These are phyloP conservation scores for Prosopis cineraria DNA, from an alignment of 306 rosid species.

Conservation along the genomic window DNA sequence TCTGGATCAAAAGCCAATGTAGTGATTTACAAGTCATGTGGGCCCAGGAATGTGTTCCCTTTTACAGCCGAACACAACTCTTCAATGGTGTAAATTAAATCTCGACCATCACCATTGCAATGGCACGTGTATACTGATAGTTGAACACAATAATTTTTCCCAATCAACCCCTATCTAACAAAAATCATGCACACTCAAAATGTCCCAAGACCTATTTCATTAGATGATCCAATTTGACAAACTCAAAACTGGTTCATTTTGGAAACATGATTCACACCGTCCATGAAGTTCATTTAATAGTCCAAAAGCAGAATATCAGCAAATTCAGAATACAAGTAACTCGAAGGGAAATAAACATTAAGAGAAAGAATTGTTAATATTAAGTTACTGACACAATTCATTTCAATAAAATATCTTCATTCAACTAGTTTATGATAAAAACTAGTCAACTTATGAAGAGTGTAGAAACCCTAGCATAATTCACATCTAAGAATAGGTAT, in stretches of 20 bases:
- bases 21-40: background rate
- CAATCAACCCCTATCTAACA: background rate
- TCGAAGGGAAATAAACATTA: background rate
- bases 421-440: background rate
- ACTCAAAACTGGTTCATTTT: background rate
- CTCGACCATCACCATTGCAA: background rate
- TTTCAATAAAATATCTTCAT: background rate
- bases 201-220: background rate
- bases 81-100: background rate
- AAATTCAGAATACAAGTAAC: background rate
- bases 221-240: background rate
- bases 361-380: background rate
- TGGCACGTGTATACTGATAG: background rate
- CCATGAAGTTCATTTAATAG: background rate
- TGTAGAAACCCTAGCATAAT: slow-evolving; percentile 20
- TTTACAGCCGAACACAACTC: background rate
- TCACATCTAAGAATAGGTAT: slow-evolving; percentile 11
- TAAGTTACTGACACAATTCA: background rate
- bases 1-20: background rate
- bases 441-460: background rate
- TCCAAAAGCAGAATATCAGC: background rate
- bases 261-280: background rate
- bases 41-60: background rate
- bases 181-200: background rate
- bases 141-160: background rate